phyloP scores from a whole-genome alignment of 2,329 filamentous ascomycete genomes.

The Periconia sp. region DNA sequence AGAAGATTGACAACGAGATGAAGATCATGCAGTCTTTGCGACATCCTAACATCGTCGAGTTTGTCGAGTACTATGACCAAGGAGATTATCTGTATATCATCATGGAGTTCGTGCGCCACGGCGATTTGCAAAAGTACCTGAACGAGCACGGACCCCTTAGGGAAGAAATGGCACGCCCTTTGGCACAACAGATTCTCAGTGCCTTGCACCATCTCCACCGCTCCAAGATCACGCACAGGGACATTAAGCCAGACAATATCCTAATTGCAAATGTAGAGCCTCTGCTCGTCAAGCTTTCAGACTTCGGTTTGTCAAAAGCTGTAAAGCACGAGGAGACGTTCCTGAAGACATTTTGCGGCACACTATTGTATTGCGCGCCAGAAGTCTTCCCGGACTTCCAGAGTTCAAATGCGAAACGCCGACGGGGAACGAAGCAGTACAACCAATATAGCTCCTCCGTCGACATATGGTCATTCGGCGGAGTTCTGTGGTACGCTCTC shows the following conservation, averaged over 20 bases:
- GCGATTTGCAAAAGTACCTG: constrained; percentile 81
- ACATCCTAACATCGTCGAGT: constrained; percentile 90
- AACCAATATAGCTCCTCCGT: constrained; percentile 86
- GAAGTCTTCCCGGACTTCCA: constrained; percentile 88
- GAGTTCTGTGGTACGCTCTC: constrained; percentile 88
- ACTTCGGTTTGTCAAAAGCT: constrained; percentile 96
- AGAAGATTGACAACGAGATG: constrained; percentile 96
- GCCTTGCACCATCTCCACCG: constrained; percentile 86
- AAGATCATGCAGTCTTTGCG: constrained; percentile 86
- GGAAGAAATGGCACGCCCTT: constrained; percentile 72
- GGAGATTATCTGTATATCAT: constrained; percentile 87
- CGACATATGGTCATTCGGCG: constrained; percentile 95
- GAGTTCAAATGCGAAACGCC: constrained; percentile 66
- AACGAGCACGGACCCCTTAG: constrained; percentile 65
- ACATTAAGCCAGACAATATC: constrained; percentile 98
- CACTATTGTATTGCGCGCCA: constrained; percentile 91
- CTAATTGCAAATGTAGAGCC: constrained; percentile 76
- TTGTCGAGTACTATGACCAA: constrained; percentile 86
- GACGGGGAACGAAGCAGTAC: constrained; percentile 58
- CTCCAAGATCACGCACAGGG: constrained; percentile 93
- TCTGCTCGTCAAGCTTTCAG: constrained; percentile 86
- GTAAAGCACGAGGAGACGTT: constrained; percentile 90
- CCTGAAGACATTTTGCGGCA: constrained; percentile 94
- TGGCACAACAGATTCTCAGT: constrained; percentile 78
- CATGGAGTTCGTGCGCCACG: constrained; percentile 88